Conservation (phyloP, 2,329 filamentous ascomycete species). For the Alternaria metachromatica region DNA sequence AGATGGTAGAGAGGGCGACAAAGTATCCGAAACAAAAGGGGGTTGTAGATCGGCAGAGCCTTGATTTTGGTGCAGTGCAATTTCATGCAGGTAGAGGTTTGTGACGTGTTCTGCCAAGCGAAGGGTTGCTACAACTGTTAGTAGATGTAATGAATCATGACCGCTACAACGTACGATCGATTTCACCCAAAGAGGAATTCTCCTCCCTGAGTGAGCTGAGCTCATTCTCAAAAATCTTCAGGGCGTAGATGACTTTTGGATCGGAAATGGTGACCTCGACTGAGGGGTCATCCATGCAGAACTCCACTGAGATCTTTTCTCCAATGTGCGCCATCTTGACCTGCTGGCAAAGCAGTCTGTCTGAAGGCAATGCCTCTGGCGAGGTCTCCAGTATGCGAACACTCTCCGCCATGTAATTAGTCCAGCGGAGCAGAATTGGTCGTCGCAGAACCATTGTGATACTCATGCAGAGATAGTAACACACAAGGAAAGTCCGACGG, state of each 20-base stretch:
- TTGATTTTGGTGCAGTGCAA: conserved; percentile 57
- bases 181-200: conserved; percentile 48
- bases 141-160: not conserved
- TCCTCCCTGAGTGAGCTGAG: conserved; percentile 48
- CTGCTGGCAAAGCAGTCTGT: conserved; percentile 63
- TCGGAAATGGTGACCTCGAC: conserved; percentile 62
- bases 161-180: conserved; percentile 38
- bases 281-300: conserved; percentile 63
- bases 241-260: conserved; percentile 60
- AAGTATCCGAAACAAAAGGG: conserved; percentile 52
- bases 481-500: conserved; percentile 65
- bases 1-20: conserved; percentile 47
- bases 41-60: conserved; percentile 52
- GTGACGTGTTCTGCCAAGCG: conserved; percentile 56
- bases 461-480: conserved; percentile 66
- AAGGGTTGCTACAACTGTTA: conserved; percentile 43
- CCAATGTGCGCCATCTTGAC: conserved; percentile 65
- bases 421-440: conserved; percentile 66
- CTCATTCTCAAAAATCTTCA: conserved; percentile 63
- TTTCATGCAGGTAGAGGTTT: conserved; percentile 59
- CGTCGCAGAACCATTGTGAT: conserved; percentile 65
- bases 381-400: conserved; percentile 64
- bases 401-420: conserved; percentile 68
- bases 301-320: conserved; percentile 63
- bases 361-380: conserved; percentile 63